Evolutionary conservation across 495 filamentous ascomycete species (phyloP), one percentile per base, ranked within the genome.

Genomic region (Niebla homalea): DNA sequence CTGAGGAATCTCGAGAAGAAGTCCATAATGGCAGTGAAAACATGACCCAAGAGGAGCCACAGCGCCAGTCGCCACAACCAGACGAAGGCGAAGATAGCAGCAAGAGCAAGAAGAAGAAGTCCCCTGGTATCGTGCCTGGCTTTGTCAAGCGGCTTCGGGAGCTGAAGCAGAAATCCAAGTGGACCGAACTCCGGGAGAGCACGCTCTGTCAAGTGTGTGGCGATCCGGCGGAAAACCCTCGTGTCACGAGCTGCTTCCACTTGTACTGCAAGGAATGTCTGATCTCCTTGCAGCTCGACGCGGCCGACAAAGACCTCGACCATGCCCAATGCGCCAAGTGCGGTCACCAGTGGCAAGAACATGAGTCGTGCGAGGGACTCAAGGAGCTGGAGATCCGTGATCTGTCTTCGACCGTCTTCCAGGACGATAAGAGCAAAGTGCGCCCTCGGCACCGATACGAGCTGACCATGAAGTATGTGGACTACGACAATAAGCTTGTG

Each of bases 251-350:
- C 10, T 79, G 76, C 53, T 43, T 59, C 16, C 76, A 79, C 42
- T 45, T 74, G 1, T 75, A 72, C 43, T 79, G 74, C 55, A 29
- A 60, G 8, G 62, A 62, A 10, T 77, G 76, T 53, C 67, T 72
- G 15, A 15, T 51, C 0, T 29, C 22, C n/a, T 47, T 72, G n/a
- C 19, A 42, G 6, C 11, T 60, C 3, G 42, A 60, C 40, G 55
- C 61, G 7, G 58, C 59, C 4, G 45, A 46, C 1, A 21, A 50
- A 0, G 58, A 57, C 4, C 37, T 48, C 12, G 57, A 64, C 14
- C 42, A 32, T 0, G 52, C 53, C 0, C 3, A 53, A 0, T 70
- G 68, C 45, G 5, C 15, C 3, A 50, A 41, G 7, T 70, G 67
- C 25, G 22, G 39, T 0, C 1, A 2, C 0, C 0, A 26, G 0